A percentile compares a stretch with the other conserved stretches of the same genome.
phyloP scores from a whole-genome alignment of 305 asterid genomes.

The Solanum hybrid region DNA sequence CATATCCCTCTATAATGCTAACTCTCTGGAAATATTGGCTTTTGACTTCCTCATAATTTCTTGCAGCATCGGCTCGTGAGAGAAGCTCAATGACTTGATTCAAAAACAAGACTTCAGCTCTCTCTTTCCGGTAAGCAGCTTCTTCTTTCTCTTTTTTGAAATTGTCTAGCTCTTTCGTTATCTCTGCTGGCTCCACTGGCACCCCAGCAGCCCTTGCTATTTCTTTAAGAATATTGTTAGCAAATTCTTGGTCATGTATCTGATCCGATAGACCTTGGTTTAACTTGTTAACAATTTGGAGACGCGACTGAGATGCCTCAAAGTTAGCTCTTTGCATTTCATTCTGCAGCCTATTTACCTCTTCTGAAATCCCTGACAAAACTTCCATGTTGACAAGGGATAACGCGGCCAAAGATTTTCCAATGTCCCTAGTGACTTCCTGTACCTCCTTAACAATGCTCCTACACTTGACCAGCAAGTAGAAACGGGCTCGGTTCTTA shows the following conservation, averaged over 20 bases:
- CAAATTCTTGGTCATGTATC: constrained; percentile 36
- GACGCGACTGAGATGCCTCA: constrained; percentile 29
- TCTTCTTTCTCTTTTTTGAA: constrained; percentile 57
- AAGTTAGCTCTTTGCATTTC: constrained; percentile 61
- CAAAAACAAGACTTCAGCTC: constrained; percentile 54
- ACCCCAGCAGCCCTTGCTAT: constrained; percentile 51
- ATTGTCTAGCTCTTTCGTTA: constrained; percentile 37
- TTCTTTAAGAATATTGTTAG: constrained; percentile 36
- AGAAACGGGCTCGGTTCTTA: constrained; percentile 42
- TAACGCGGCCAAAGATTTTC: constrained; percentile 36
- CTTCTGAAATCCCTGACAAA: constrained; percentile 42
- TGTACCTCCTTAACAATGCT: constrained; percentile 56
- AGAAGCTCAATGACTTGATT: constrained; percentile 56
- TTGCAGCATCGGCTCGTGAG: constrained; percentile 58
- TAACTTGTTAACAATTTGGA: constrained; percentile 42
- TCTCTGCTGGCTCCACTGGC: constrained; percentile 41
- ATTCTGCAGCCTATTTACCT: constrained; percentile 37
- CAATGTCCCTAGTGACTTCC: constrained; percentile 51
- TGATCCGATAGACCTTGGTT: constrained; percentile 40
- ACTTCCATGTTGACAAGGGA: constrained; percentile 42
- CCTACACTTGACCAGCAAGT: constrained; percentile 46
- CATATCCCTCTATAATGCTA: constrained; percentile 25
- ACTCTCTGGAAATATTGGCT: constrained; percentile 40
- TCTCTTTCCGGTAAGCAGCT: constrained; percentile 42
- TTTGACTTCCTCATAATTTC: constrained; percentile 42